phyloP scores from a whole-genome alignment of 2,329 filamentous ascomycete genomes.

The Arthrobotrys iridis region DNA sequence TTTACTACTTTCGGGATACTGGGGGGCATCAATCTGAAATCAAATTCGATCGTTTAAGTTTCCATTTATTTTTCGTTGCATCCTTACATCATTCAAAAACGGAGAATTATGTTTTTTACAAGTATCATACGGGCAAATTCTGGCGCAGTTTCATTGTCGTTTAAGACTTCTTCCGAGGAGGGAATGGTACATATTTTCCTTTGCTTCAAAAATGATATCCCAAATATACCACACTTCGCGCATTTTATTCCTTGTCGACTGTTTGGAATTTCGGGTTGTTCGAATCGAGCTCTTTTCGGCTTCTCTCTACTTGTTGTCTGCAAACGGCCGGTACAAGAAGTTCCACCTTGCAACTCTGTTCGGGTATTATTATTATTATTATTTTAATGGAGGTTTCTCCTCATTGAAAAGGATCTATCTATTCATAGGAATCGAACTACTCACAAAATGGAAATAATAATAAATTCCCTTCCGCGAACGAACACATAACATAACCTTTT shows the following conservation, averaged over 20 bases:
- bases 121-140: conserved; percentile 34
- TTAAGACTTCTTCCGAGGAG: conserved; percentile 13
- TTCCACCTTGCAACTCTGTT: conserved; percentile 32
- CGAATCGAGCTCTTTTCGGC: conserved; percentile 23
- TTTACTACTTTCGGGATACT: conserved; percentile 30
- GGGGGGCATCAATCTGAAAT: conserved; percentile 35
- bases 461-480: conserved; percentile 41
- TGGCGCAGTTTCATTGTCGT: conserved; percentile 41
- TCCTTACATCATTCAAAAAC: conserved; percentile 22
- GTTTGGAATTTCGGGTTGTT: conserved; percentile 22
- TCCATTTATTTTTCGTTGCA: conserved; percentile 41
- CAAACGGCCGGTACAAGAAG: conserved; percentile 43
- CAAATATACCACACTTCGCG: conserved; percentile 42
- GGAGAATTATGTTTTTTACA: conserved; percentile 19
- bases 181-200: conserved; percentile 53
- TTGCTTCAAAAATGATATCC: conserved; percentile 38
- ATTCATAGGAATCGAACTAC: conserved; percentile 39
- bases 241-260: conserved; percentile 15
- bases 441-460: conserved; percentile 6
- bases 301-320: conserved; percentile 38
- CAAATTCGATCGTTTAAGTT: conserved; percentile 52
- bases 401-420: conserved; percentile 42
- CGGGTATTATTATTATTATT: conserved; percentile 9
- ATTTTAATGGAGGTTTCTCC: conserved; percentile 6
- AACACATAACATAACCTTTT: conserved; percentile 30